Evolutionary conservation across 2,329 filamentous ascomycete genomes (phyloP), one percentile per base, ranked within the genome.

Genomic region (Aspergillus latus): DNA sequence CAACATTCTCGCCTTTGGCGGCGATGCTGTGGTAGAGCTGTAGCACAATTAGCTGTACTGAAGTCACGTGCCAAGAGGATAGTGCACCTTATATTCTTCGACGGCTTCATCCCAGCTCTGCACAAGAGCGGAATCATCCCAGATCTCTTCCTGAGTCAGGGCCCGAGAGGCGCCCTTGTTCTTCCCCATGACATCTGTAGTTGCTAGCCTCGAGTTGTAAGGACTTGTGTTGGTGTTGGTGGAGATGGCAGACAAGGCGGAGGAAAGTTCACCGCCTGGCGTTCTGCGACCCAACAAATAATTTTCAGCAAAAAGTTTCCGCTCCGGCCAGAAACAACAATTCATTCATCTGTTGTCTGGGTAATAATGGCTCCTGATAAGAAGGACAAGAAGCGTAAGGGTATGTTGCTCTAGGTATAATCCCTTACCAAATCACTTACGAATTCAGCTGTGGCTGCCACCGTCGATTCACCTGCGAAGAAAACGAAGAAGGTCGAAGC

Each of bases 1-100:
- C 82, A 7, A 90, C 78, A 63, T 85, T 85, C 66, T 90, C 88
- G 28, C 90, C 88, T 65, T 83, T 84, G 13, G 84, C 85, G 61
- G 90, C 85, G 58, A 96, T 87, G 76, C 89, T 92, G 74, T 96
- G 91, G 70, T 96, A 93, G 74, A 87, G 87, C 89, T 92, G 61
- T 54, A 30, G 59, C 21, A 52, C 44, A 48, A 62, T 56, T 53
- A 58, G 66, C 68, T 69, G 56, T 21, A 60, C 52, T 53, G 37
- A 45, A 49, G 62, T 69, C 65, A 72, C 65, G 70, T 72, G 68
- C 66, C 42, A 9, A 16, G 9, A 6, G 11, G 50, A 5, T 2
- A 53, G 71, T 74, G 56, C 68, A 92, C 91, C 79, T 92, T 90
- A 78, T 96, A 96, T 74, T 96, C 92, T 36, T 86, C 81, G 11